Conservation (phyloP, 257 asterid genomes). For the Solanum gandarillasii region DNA sequence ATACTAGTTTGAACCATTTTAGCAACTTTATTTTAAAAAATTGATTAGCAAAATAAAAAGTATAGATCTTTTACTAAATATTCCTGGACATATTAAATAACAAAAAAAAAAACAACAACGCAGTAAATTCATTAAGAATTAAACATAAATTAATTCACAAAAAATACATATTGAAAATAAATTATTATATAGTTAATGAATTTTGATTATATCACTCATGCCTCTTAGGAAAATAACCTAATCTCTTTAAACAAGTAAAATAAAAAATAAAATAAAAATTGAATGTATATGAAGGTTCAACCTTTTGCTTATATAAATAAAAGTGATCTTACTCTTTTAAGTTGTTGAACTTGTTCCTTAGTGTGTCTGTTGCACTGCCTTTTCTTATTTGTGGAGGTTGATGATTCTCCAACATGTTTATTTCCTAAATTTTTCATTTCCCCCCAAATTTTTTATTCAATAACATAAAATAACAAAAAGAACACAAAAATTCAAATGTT, state of each 20-base stretch:
- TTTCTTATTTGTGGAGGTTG: conserved; percentile 10
- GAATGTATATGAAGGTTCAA: not conserved
- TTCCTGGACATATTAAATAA: not conserved
- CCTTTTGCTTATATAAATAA: not conserved
- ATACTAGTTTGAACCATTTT: not conserved
- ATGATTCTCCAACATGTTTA: conserved; percentile 17
- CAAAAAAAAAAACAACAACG: not conserved
- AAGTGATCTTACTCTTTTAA: conserved; percentile 42
- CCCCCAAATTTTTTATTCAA: not conserved
- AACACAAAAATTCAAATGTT: not conserved
- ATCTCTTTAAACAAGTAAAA: not conserved
- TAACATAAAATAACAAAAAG: not conserved
- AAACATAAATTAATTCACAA: not conserved
- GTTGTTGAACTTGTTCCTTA: conserved; percentile 42
- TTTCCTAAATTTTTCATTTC: conserved; percentile 18
- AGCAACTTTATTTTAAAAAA: not conserved
- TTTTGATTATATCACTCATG: not conserved
- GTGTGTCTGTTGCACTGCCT: conserved; percentile 51
- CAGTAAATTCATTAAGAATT: not conserved
- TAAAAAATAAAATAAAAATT: not conserved
- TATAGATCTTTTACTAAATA: not conserved
- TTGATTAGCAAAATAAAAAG: not conserved
- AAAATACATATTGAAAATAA: not conserved
- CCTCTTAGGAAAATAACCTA: not conserved
- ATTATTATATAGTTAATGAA: not conserved